Conservation (phyloP, 306 rosid species). For the Trifolium repens region DNA sequence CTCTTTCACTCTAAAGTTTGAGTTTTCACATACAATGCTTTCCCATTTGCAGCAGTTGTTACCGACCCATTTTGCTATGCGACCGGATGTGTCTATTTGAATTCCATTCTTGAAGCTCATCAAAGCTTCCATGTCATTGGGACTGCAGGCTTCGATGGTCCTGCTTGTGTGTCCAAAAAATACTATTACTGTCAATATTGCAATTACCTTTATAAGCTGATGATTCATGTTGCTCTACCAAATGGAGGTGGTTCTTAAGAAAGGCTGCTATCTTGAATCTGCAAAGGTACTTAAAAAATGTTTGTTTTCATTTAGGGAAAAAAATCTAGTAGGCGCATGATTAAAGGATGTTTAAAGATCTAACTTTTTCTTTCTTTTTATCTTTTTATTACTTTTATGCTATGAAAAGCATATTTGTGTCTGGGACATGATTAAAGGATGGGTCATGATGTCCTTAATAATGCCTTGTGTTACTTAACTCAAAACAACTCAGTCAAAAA, state of each 20-base stretch:
- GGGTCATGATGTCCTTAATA: background rate
- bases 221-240: background rate
- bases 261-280: background rate
- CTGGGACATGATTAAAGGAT: background rate
- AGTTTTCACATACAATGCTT: conserved; percentile 63
- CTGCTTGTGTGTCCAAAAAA: conserved; percentile 36
- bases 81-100: conserved; percentile 61
- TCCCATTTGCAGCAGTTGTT: conserved; percentile 65
- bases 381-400: background rate
- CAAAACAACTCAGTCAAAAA: too few relatives aligned
- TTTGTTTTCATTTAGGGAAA: background rate
- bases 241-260: background rate
- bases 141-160: conserved; percentile 47
- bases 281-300: background rate
- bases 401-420: background rate
- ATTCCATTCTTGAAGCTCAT: conserved; percentile 64
- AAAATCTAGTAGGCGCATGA: background rate
- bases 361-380: background rate
- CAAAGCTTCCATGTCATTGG: conserved; percentile 62
- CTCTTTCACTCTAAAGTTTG: conserved; percentile 61
- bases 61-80: conserved; percentile 61
- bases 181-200: conserved; percentile 40
- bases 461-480: too few relatives aligned
- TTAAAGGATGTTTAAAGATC: background rate
- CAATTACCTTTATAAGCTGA: conserved; percentile 34